phyloP scores from a whole-genome alignment of 164 flowering plant species.

The Stephania japonica region DNA sequence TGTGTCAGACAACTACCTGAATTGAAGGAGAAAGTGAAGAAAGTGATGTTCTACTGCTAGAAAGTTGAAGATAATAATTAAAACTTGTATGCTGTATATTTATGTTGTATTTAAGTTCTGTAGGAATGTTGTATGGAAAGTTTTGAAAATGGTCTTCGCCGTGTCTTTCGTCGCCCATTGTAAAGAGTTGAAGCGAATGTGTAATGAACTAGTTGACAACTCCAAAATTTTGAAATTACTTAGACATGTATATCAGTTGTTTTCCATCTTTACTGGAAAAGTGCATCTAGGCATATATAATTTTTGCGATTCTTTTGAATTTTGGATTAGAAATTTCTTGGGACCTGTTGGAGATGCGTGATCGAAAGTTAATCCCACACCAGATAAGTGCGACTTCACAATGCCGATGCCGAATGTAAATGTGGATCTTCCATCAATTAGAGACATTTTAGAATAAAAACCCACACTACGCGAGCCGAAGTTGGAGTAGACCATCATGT shows the following conservation, averaged over 20 bases:
- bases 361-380: too few species aligned
- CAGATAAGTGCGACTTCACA: too few species aligned
- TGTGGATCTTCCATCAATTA: too few species aligned
- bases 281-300: too few species aligned
- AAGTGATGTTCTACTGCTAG: conserved; percentile 21
- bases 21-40: conserved; percentile 19
- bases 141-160: neutral
- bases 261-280: neutral
- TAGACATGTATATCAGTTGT: neutral
- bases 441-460: too few species aligned
- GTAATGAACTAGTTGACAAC: neutral
- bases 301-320: too few species aligned
- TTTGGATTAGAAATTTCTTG: too few species aligned
- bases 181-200: neutral
- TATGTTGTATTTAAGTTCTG: neutral
- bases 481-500: too few species aligned
- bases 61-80: neutral
- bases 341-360: too few species aligned
- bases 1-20: conserved; percentile 16
- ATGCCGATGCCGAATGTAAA: too few species aligned
- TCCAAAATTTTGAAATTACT: neutral
- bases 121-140: neutral
- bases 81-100: neutral
- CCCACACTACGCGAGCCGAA: too few species aligned
- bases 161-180: neutral